Percentiles rank a stretch among this genome's conserved stretches.
Evolutionary conservation across 2,329 filamentous ascomycete genomes (phyloP).

Genomic region (Chaetomium globosum): DNA sequence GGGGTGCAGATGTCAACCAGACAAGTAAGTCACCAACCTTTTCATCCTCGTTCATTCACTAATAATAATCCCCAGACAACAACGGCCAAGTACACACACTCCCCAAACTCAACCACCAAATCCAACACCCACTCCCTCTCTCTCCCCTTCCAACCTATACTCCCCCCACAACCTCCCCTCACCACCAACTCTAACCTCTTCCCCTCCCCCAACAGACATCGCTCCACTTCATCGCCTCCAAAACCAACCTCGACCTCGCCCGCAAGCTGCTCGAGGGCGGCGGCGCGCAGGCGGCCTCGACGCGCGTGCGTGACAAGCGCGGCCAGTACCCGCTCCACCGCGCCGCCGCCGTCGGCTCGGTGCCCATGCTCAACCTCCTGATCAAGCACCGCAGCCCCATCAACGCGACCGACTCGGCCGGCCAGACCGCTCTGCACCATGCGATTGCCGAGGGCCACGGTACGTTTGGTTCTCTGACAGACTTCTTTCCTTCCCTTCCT

Average conservation of each 20-base stretch:
- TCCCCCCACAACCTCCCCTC: not conserved
- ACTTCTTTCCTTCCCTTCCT: not conserved
- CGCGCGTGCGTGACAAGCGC: conserved; percentile 78
- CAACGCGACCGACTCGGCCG: conserved; percentile 79
- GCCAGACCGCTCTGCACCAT: conserved; percentile 89
- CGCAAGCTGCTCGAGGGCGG: conserved; percentile 69
- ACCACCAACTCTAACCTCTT: conserved; percentile 20
- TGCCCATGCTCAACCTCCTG: conserved; percentile 82
- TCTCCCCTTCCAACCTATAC: not conserved
- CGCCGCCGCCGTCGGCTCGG: conserved; percentile 84
- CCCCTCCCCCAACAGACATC: conserved; percentile 63
- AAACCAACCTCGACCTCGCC: conserved; percentile 81
- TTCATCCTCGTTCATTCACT: conserved; percentile 14
- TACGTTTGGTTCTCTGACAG: conserved; percentile 39
- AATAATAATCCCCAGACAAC: conserved; percentile 52
- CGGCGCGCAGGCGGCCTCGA: conserved; percentile 69
- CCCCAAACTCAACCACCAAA: not conserved
- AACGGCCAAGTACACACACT: conserved; percentile 54
- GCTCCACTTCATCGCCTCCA: conserved; percentile 89
- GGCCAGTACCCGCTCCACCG: conserved; percentile 91
- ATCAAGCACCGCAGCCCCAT: conserved; percentile 77
- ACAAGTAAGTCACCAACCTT: conserved; percentile 57
- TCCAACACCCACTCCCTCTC: not conserved
- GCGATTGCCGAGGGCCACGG: conserved; percentile 75
- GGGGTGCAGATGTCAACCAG: conserved; percentile 71